Conservation (phyloP, 176 grass and related monocot genomes). For the Raddia distichophylla region DNA sequence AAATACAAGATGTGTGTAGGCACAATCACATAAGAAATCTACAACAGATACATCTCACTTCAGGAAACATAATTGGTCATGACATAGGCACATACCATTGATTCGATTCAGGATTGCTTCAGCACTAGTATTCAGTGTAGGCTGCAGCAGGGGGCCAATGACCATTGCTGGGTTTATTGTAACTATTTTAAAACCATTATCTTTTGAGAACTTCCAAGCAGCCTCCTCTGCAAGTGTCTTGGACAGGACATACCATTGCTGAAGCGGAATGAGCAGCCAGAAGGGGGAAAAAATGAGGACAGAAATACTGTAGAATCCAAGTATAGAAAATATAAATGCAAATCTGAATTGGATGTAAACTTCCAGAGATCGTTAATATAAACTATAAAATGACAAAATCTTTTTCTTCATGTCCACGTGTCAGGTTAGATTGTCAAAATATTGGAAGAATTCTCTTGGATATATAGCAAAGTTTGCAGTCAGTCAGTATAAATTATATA, state of each 20-base stretch:
- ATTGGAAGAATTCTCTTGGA: background rate
- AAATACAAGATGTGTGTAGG: background rate
- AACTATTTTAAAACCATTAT: constrained; percentile 55
- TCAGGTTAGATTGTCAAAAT: constrained; percentile 4
- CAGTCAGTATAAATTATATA: background rate
- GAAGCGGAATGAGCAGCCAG: constrained; percentile 15
- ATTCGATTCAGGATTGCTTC: constrained; percentile 64
- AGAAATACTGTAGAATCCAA: constrained; percentile 8
- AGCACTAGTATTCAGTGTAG: constrained; percentile 63
- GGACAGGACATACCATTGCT: constrained; percentile 70
- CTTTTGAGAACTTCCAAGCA: constrained; percentile 68
- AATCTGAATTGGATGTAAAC: background rate
- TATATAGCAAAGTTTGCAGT: background rate
- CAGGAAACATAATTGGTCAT: background rate
- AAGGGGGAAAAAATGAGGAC: background rate
- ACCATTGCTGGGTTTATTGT: constrained; percentile 74
- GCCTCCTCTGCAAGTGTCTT: constrained; percentile 70
- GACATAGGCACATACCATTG: constrained; percentile 40
- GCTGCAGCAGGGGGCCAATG: constrained; percentile 65
- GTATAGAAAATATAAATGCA: background rate
- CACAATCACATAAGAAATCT: constrained; percentile 2
- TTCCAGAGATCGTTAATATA: background rate
- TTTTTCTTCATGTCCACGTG: background rate
- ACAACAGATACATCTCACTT: background rate
- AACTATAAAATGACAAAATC: background rate